These are phyloP conservation scores for Saussurea involucrata DNA, from an alignment of 129 eudicot genomes.

Conservation along the genomic window DNA sequence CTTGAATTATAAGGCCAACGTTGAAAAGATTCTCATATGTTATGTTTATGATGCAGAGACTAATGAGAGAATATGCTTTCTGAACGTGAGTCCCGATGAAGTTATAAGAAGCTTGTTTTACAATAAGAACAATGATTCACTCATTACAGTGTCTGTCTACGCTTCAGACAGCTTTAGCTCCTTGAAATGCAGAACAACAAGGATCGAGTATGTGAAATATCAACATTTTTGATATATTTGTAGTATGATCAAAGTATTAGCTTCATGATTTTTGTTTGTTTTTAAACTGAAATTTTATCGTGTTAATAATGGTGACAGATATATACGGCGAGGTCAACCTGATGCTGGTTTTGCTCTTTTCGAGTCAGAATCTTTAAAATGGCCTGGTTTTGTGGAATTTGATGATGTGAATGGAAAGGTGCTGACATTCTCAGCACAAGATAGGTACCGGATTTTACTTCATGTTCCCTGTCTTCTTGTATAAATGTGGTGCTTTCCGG, in stretches of 20 bases:
- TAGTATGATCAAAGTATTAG: not conserved
- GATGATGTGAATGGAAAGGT: conserved; percentile 97
- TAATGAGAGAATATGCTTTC: conserved; percentile 81
- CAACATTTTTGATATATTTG: not conserved
- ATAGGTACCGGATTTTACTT: conserved; percentile 38
- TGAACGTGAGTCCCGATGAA: conserved; percentile 85
- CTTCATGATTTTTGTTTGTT: not conserved
- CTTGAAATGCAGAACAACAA: conserved; percentile 87
- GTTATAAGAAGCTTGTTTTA: conserved; percentile 92
- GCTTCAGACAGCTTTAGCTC: conserved; percentile 87
- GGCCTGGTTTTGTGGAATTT: conserved; percentile 98
- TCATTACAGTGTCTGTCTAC: conserved; percentile 90
- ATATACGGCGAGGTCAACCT: conserved; percentile 74
- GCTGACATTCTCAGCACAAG: conserved; percentile 84
- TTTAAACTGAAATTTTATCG: not conserved
- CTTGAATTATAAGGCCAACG: not conserved
- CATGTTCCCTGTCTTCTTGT: not conserved
- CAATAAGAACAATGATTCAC: conserved; percentile 90
- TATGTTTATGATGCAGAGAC: conserved; percentile 57
- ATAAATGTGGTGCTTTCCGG: not conserved
- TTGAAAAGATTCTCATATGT: conserved; percentile 6
- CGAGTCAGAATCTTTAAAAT: conserved; percentile 85
- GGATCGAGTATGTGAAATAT: conserved; percentile 68
- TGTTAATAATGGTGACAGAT: conserved; percentile 36
- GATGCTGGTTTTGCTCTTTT: conserved; percentile 87